Evolutionary conservation across 345 rosid species (phyloP).

Genomic region (Microcos paniculata): DNA sequence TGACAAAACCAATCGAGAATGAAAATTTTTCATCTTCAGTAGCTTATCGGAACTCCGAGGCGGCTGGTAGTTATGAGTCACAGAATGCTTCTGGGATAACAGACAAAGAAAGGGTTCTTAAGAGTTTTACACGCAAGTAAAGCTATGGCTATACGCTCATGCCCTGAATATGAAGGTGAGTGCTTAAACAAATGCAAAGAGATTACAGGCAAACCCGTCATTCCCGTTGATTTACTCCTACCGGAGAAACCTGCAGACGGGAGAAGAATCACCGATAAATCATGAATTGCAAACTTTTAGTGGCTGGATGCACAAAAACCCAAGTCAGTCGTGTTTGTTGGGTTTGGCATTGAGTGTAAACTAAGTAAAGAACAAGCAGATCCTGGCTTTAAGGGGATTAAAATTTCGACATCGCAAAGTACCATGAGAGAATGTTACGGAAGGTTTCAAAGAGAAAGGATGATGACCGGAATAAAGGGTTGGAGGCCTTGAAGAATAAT

Average conservation of each 20-base stretch:
- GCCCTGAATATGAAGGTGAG: conserved; percentile 18
- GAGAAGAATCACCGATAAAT: background rate
- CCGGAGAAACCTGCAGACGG: conserved; percentile 8
- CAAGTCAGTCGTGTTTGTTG: conserved; percentile 34
- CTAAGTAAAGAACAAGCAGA: conserved; percentile 27
- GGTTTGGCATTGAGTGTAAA: conserved; percentile 42
- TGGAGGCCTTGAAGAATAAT: conserved; percentile 99
- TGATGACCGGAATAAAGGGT: conserved; percentile 92
- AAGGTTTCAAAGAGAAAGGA: conserved; percentile 95
- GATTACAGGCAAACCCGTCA: background rate
- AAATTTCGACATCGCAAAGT: no score
- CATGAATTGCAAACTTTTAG: conserved; percentile 11
- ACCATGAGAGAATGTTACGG: conserved; percentile 94
- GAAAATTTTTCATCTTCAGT: conserved; percentile 13
- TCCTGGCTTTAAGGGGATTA: no score
- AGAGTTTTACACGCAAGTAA: background rate
- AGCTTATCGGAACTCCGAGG: conserved; percentile 2
- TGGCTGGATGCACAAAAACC: conserved; percentile 31
- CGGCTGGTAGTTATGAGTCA: background rate
- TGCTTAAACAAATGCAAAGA: conserved; percentile 8
- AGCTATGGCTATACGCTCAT: conserved; percentile 19
- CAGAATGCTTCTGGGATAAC: conserved; percentile 10
- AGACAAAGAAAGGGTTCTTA: conserved; percentile 1
- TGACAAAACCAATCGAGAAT: conserved; percentile 3
- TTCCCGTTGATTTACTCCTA: conserved; percentile 16